Evolutionary conservation across 2,329 filamentous ascomycete species (phyloP).

Genomic region (Orbilia quercus): DNA sequence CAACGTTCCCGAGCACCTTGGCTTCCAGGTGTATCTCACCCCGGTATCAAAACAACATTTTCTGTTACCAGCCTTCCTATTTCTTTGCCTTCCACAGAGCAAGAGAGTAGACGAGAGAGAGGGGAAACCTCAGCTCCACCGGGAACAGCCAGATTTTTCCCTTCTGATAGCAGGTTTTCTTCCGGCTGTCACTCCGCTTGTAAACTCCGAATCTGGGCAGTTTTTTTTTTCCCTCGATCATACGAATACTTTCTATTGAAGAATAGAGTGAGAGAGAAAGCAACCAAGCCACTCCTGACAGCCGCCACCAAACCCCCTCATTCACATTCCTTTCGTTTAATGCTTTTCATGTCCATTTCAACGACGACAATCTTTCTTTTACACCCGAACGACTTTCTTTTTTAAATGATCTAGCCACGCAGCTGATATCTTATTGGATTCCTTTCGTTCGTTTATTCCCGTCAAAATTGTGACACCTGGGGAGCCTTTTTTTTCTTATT

Average conservation of each 20-base stretch:
- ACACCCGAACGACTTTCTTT: constrained; percentile 36
- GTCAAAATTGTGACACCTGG: constrained; percentile 5
- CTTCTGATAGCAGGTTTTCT: constrained; percentile 28
- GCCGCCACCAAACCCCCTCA: constrained; percentile 54
- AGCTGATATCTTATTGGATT: constrained; percentile 35
- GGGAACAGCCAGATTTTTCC: constrained; percentile 43
- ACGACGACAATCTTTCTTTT: constrained; percentile 50
- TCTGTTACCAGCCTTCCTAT: constrained; percentile 52
- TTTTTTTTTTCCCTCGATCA: neutral
- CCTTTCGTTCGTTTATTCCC: constrained; percentile 23
- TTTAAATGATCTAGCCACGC: constrained; percentile 54
- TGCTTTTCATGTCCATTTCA: constrained; percentile 50
- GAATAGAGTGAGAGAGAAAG: constrained; percentile 9
- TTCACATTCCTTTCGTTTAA: constrained; percentile 51
- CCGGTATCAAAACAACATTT: constrained; percentile 54
- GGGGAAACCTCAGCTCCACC: constrained; percentile 29
- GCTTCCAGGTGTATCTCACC: constrained; percentile 21
- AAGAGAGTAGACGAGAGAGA: constrained; percentile 15
- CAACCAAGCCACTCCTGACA: constrained; percentile 45
- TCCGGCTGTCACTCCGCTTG: constrained; percentile 38
- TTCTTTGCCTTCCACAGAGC: constrained; percentile 24
- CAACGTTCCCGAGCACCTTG: constrained; percentile 39
- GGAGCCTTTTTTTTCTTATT: neutral
- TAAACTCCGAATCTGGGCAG: constrained; percentile 55
- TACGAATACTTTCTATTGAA: neutral